These are phyloP conservation scores for Coffea humblotiana DNA, from an alignment of 305 asterid genomes.

Conservation along the genomic window DNA sequence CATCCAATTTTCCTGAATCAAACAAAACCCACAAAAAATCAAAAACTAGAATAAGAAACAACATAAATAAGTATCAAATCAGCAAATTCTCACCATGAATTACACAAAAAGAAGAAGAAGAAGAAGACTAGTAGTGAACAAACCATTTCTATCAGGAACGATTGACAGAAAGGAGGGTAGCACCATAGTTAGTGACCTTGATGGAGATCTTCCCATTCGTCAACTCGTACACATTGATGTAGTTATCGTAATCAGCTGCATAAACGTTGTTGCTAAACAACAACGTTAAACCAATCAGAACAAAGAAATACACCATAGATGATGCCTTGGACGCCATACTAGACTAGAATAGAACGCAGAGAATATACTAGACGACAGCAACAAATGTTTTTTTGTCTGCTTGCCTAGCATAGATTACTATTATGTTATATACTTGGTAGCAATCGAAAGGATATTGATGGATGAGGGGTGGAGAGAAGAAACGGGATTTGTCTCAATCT, in stretches of 20 bases:
- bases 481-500: background rate
- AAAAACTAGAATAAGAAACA: background rate
- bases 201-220: constrained; percentile 46
- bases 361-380: too few relatives aligned
- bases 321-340: constrained; percentile 9
- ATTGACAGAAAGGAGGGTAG: constrained; percentile 64
- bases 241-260: constrained; percentile 21
- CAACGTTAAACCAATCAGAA: constrained; percentile 24
- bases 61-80: background rate
- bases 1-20: constrained; percentile 66
- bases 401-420: background rate
- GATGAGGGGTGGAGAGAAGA: background rate
- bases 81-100: background rate
- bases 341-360: background rate
- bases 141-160: constrained; percentile 70
- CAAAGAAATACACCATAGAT: constrained; percentile 12
- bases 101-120: background rate
- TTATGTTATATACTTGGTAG: background rate
- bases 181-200: constrained; percentile 82
- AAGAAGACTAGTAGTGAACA: background rate
- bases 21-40: background rate
- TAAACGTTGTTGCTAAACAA: constrained; percentile 17
- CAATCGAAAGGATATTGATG: background rate
- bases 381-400: background rate
- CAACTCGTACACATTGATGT: constrained; percentile 51